A percentile compares a stretch with the other conserved stretches of the same genome.
phyloP scores from a whole-genome alignment of 208 protist species.

The Leishmania braziliensis region DNA sequence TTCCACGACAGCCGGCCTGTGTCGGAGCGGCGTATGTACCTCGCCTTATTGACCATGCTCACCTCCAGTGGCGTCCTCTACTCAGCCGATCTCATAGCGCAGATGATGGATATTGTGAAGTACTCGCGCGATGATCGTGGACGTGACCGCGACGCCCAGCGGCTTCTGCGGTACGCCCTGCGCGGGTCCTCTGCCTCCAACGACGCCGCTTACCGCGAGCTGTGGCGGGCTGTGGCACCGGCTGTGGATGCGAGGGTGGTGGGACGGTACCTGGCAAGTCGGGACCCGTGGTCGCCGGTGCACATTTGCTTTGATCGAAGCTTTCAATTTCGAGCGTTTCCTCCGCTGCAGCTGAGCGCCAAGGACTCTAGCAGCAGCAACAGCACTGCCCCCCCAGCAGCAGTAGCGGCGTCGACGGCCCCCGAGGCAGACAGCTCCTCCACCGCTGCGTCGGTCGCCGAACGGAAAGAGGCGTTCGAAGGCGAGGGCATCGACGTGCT shows the following conservation, averaged over 20 bases:
- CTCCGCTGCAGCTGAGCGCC: constrained; percentile 26
- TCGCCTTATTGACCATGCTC: constrained; percentile 79
- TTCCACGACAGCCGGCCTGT: constrained; percentile 60
- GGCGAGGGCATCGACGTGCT: constrained; percentile 26
- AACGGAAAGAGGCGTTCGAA: constrained; percentile 17
- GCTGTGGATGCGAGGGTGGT: constrained; percentile 74
- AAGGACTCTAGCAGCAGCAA: background rate
- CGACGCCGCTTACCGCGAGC: constrained; percentile 53
- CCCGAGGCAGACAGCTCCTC: background rate
- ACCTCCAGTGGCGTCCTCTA: constrained; percentile 83
- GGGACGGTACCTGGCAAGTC: constrained; percentile 73
- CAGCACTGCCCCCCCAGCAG: background rate
- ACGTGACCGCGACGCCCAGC: constrained; percentile 71
- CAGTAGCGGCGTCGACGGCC: background rate
- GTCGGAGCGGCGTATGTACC: constrained; percentile 73
- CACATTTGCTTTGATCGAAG: constrained; percentile 67
- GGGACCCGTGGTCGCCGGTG: constrained; percentile 67
- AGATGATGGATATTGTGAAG: constrained; percentile 91
- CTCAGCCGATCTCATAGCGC: constrained; percentile 77
- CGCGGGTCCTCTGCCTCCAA: constrained; percentile 61
- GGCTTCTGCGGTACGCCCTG: constrained; percentile 75
- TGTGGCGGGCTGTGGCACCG: constrained; percentile 60
- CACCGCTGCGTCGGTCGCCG: background rate
- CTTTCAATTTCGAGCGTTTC: constrained; percentile 59
- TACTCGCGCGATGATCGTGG: constrained; percentile 53